Evolutionary conservation across 2,329 filamentous ascomycete genomes (phyloP), one percentile per base, ranked within the genome.

Genomic region (Phaeophleospora eucalypticola): DNA sequence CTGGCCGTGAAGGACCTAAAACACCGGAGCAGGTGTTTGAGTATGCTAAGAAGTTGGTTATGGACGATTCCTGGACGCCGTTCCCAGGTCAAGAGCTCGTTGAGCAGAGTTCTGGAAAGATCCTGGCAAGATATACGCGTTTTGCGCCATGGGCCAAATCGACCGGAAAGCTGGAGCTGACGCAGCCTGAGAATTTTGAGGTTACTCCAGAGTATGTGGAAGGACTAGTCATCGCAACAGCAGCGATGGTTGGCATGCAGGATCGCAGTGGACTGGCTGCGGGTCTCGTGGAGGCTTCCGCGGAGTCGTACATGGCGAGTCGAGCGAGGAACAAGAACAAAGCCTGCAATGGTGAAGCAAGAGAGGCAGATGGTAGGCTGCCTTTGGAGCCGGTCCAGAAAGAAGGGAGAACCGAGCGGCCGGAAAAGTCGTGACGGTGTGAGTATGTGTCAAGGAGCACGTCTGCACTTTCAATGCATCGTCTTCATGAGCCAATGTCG

Each of bases 221-320:
- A 15, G 27, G 36, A 14, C 34, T 45, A 10, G 43, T 24, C 24
- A 40, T 45, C 1, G 17, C 21, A 17, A 33, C 21, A 9, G 36
- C 36, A 15, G 43, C 43, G 3, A 40, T 45, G 36, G 36, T 40
- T 12, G 43, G 36, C 20, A 40, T 35, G 36, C 36, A 45, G 17
- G 43, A 40, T 35, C 35, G 21, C 7, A 45, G 40, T 10, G 43
- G 43, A 2, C 24, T 46, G 2, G 36, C 43, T 4, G 17, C 36
- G 4, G 33, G 24, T 3, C 15, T 46, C 12, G 33, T 46, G 14
- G 43, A 46, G 17, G 36, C 43, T 17, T 6, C 7, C 7, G 24
- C 24, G 6, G 24, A 29, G 24, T 29, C 24, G 12, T 7, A 7
- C 24, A 29, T 29, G 24, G 24, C 24, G 24, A 29, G 12, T 12